phyloP scores from a whole-genome alignment of 1,284 basidiomycete species.

The Neolentinus lepideus region DNA sequence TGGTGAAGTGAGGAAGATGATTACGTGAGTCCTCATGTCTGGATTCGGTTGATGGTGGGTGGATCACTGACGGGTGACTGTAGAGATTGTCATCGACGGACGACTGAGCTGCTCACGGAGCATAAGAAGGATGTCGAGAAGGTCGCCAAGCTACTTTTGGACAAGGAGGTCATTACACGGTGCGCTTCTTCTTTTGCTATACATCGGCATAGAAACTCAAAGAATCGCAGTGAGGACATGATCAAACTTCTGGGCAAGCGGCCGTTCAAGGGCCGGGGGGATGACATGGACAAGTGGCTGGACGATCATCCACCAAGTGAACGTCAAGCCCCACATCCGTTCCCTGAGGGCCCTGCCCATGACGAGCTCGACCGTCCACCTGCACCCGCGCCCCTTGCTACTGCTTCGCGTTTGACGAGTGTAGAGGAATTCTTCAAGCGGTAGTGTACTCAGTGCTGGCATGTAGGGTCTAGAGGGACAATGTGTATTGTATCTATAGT shows the following conservation, averaged over 20 bases:
- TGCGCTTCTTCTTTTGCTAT: slow-evolving; percentile 23
- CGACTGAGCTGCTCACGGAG: slow-evolving; percentile 74
- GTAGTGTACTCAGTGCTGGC: slow-evolving; percentile 8
- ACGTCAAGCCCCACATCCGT: slow-evolving; percentile 37
- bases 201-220: slow-evolving; percentile 10
- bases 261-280: slow-evolving; percentile 71
- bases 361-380: slow-evolving; percentile 22
- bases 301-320: slow-evolving; percentile 51
- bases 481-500: neutral
- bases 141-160: slow-evolving; percentile 83
- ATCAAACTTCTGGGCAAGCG: slow-evolving; percentile 78
- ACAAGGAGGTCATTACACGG: slow-evolving; percentile 95
- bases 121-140: slow-evolving; percentile 91
- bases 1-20: slow-evolving; percentile 91
- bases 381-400: slow-evolving; percentile 45
- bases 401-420: slow-evolving; percentile 13
- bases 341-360: slow-evolving; percentile 45
- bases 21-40: slow-evolving; percentile 42
- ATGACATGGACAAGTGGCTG: slow-evolving; percentile 93
- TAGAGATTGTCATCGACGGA: slow-evolving; percentile 80
- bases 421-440: slow-evolving; percentile 21
- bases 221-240: slow-evolving; percentile 69
- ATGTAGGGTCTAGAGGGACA: neutral
- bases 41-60: neutral
- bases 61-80: slow-evolving; percentile 3